Evolutionary conservation across 768 basidiomycete species (phyloP).

Genomic region (Calvatia gigantea): DNA sequence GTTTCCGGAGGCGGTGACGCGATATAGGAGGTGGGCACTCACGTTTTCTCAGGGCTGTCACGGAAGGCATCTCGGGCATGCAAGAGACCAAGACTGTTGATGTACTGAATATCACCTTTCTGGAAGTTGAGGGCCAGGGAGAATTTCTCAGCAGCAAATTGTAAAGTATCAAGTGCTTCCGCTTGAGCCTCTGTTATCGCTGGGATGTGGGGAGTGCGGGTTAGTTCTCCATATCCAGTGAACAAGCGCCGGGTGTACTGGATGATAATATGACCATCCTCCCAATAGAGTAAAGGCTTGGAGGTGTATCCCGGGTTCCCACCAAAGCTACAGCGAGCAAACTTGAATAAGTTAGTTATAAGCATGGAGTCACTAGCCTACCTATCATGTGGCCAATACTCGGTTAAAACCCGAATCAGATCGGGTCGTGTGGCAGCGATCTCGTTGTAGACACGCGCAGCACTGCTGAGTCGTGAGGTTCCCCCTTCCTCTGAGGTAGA

Average conservation of each 20-base stretch:
- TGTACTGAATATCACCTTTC: slow-evolving; percentile 48
- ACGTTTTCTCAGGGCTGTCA: slow-evolving; percentile 40
- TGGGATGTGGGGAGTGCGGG: slow-evolving; percentile 34
- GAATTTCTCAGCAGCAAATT: slow-evolving; percentile 42
- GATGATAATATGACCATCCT: slow-evolving; percentile 37
- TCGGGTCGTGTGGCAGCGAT: slow-evolving; percentile 44
- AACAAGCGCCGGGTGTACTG: slow-evolving; percentile 44
- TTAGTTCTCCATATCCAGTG: slow-evolving; percentile 35
- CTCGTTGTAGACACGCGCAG: slow-evolving; percentile 44
- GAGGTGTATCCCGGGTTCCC: slow-evolving; percentile 30
- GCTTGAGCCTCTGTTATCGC: slow-evolving; percentile 48
- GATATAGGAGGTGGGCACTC: slow-evolving; percentile 17
- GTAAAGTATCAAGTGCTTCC: slow-evolving; percentile 33
- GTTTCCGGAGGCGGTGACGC: not conserved
- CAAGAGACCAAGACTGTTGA: slow-evolving; percentile 43
- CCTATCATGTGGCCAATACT: slow-evolving; percentile 37
- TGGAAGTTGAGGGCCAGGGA: slow-evolving; percentile 42
- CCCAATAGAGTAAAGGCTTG: slow-evolving; percentile 37
- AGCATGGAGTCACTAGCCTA: slow-evolving; percentile 6
- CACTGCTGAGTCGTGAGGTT: slow-evolving; percentile 40
- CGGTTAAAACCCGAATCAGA: slow-evolving; percentile 35
- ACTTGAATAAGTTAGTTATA: not conserved
- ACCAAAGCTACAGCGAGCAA: slow-evolving; percentile 28
- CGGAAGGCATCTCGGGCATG: slow-evolving; percentile 43
- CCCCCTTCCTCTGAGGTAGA: slow-evolving; percentile 41